Evolutionary conservation across 495 filamentous ascomycete species (phyloP), one percentile per base, ranked within the genome.

Genomic region (Ascobolus immersus): DNA sequence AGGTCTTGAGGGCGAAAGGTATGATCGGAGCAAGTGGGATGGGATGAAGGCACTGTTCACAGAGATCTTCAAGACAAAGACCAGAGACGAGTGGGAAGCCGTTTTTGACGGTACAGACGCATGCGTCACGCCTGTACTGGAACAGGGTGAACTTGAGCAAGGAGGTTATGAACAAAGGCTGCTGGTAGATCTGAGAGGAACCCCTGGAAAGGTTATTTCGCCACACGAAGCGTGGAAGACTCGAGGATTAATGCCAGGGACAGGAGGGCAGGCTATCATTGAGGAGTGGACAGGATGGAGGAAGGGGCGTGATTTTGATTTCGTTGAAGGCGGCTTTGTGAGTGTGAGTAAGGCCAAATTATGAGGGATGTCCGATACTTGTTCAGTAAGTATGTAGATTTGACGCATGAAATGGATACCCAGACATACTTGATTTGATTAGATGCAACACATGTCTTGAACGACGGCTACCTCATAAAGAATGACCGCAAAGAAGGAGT

Each of bases 51-150:
- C 55, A 8, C 38, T 64, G 2, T 77, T 90, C 46, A 60, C 64
- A 20, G 45, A 46, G 12, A 55, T 50, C 1, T 92, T 94, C 48
- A 67, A 63, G 52, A 54, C 60, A 34, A 89, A 73, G 53, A 77
- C 73, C 8, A 60, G 84, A 15, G 45, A 44, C 0, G 76, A 90
- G 50, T 94, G 84, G 84, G 82, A 90, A 52, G 42, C 34, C 4
- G 51, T 89, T 2, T 94, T 91, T 50, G 74, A 86, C 44, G 75
- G 74, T 12, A 84, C 69, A 0, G 84, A 94, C 58, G 81, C 84
- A 6, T 94, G 84, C 51, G 79, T 75, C 36, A 82, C 80, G 14
- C 81, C 84, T 2, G 76, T 94, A 2, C 52, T 90, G 32, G 69
- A 67, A 27, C 73, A 75, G 44, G 40, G 25, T 0, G 82, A 92